Base-by-base conservation (phyloP, 2,329 filamentous ascomycete genomes). In the Pyrenophora seminiperda region DNA sequence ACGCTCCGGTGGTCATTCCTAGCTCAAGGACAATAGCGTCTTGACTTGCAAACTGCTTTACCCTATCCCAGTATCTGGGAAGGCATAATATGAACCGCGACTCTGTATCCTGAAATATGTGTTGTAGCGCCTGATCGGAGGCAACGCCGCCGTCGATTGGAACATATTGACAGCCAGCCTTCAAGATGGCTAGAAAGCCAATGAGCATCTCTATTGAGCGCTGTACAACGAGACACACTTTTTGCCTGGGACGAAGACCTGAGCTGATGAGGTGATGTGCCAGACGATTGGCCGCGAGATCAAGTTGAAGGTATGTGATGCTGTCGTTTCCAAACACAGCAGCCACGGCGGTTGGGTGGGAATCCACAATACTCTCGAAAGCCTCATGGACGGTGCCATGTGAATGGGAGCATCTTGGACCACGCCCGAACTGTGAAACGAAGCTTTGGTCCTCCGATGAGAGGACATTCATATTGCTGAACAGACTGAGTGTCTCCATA, bases 101-200 rank as follows among this genome's bases (percentile, higher is more conserved):
- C 10, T 68, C 66, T 2, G 79, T 77, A 56, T 84, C 75, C 19
- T 71, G 64, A 38, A 83, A 71, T 19, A 83, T 81, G 47, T 79
- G 77, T 18, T 70, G 67, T 19, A 85, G 36, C 7, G 64, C 63
- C 39, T 65, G 58, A 6, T 71, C 62, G 2, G 68, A 69, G 7
- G 59, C 55, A 13, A 71, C 64, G 7, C 79, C 78, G 29, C 82
- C 82, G 53, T 86, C 83, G 2, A 85, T 74, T 3, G 83, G 83
- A 4, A 84, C 76, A 60, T 85, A 85, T 56, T 85, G 82, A 11
- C 78, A 82, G 15, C 82, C 82, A 39, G 78, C 78, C 47, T 81
- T 81, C 27, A 85, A 69, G 14, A 84, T 73, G 2, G 81, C 82
- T 47, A 82, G 73, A 40, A 84, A 83, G 15, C 79, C 81, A 41